A percentile compares a stretch with the other conserved stretches of the same genome.
phyloP scores from a whole-genome alignment of 257 asterid species.

The Cinchona pubescens region DNA sequence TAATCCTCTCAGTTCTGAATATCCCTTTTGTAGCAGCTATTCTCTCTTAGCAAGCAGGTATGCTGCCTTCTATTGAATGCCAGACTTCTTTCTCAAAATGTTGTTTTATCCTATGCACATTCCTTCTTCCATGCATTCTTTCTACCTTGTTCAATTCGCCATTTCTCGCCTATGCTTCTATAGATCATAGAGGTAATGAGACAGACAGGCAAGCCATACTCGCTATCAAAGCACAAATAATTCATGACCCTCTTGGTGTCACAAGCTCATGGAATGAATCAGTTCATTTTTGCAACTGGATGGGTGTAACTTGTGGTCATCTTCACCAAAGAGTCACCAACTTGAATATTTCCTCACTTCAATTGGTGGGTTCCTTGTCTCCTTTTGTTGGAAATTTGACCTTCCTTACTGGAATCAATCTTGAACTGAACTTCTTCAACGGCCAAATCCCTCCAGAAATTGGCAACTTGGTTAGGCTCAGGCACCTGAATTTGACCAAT shows the following conservation, averaged over 20 bases:
- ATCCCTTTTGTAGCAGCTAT: too few relatives aligned
- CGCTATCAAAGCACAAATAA: constrained; percentile 14
- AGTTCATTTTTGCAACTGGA: constrained; percentile 24
- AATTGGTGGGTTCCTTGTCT: constrained; percentile 12
- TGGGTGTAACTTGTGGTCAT: constrained; percentile 16
- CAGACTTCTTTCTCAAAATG: neutral
- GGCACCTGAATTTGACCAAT: constrained; percentile 19
- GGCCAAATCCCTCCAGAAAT: constrained; percentile 22
- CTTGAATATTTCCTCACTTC: constrained; percentile 15
- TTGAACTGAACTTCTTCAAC: constrained; percentile 18
- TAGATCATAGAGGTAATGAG: constrained; percentile 1
- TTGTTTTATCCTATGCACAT: neutral
- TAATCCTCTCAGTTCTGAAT: too few relatives aligned
- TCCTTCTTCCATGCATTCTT: constrained; percentile 3
- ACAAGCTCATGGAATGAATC: constrained; percentile 24
- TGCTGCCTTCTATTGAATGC: too few relatives aligned
- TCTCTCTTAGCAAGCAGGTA: too few relatives aligned
- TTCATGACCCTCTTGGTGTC: constrained; percentile 14
- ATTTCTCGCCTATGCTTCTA: neutral
- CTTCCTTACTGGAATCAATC: constrained; percentile 16
- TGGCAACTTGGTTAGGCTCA: constrained; percentile 13
- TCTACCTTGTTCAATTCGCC: neutral
- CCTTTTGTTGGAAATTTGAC: constrained; percentile 24
- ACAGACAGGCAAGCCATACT: constrained; percentile 19
- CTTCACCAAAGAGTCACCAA: constrained; percentile 9